A percentile compares a stretch with the other conserved stretches of the same genome.
Conservation (phyloP, 768 basidiomycete genomes). For the Amanita molliuscula region DNA sequence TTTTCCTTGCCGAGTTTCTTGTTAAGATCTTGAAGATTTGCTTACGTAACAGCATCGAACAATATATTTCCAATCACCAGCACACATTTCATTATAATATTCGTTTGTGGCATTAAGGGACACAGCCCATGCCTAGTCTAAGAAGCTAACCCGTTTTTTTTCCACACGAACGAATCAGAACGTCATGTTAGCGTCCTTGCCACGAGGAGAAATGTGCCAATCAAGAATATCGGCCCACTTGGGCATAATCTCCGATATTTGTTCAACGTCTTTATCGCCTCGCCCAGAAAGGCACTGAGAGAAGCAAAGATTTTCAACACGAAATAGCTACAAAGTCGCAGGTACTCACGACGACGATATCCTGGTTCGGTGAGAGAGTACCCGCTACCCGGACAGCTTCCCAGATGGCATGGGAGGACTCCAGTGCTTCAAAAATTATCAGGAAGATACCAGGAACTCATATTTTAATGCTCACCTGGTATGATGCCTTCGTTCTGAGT, state of each 20-base stretch:
- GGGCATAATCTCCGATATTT: slow-evolving; percentile 89
- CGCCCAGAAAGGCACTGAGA: slow-evolving; percentile 83
- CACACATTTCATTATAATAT: no score
- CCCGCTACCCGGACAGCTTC: slow-evolving; percentile 79
- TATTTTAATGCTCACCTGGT: slow-evolving; percentile 47
- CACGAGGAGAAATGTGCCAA: slow-evolving; percentile 67
- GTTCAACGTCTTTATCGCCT: slow-evolving; percentile 96
- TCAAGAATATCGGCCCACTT: slow-evolving; percentile 92
- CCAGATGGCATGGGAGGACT: slow-evolving; percentile 96
- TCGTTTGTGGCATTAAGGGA: no score
- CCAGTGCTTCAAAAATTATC: slow-evolving; percentile 53
- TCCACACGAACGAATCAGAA: neutral
- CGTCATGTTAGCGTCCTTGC: slow-evolving; percentile 6
- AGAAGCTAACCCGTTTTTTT: neutral
- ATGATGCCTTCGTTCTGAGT: slow-evolving; percentile 97
- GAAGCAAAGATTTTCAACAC: slow-evolving; percentile 4
- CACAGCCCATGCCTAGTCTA: neutral
- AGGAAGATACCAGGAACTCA: neutral
- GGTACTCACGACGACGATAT: slow-evolving; percentile 79
- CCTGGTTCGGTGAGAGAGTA: slow-evolving; percentile 70
- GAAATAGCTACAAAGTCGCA: neutral
- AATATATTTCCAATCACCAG: no score
- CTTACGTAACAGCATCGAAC: neutral
- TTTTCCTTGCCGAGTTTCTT: neutral
- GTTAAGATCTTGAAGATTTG: neutral